Percentiles rank a stretch among this genome's conserved stretches.
Evolutionary conservation across 2,329 filamentous ascomycete species (phyloP).

Genomic region (Cercospora nicotianae): DNA sequence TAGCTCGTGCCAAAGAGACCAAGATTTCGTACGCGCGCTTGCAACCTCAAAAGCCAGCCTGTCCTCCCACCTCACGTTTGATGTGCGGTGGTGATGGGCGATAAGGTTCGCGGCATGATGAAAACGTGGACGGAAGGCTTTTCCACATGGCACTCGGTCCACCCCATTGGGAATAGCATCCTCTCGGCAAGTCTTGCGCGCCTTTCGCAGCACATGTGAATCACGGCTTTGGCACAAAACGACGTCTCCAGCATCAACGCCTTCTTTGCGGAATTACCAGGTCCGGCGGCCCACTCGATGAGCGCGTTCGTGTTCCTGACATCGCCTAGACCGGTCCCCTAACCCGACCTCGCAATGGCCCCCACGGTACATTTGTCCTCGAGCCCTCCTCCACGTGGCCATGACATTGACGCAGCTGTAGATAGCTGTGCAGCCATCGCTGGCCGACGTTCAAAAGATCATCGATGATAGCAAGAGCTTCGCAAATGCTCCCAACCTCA

Average conservation of each 20-base stretch:
- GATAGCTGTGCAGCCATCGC: constrained; percentile 58
- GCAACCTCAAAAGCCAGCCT: constrained; percentile 10
- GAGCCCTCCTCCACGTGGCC: constrained; percentile 7
- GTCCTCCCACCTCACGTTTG: constrained; percentile 6
- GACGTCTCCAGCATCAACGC: background rate
- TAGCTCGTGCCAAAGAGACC: constrained; percentile 15
- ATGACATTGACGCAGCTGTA: constrained; percentile 27
- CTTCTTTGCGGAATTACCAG: background rate
- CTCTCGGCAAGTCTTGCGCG: background rate
- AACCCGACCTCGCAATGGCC: constrained; percentile 19
- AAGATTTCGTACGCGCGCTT: constrained; percentile 9
- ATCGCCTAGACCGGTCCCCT: constrained; percentile 36
- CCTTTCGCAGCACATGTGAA: background rate
- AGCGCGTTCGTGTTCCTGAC: constrained; percentile 37
- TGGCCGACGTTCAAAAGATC: constrained; percentile 60
- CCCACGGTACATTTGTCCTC: constrained; percentile 15
- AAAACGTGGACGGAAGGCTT: constrained; percentile 7
- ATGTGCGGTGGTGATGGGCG: constrained; percentile 10
- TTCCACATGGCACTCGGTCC: background rate
- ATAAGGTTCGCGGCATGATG: constrained; percentile 4
- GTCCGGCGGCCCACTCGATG: constrained; percentile 16
- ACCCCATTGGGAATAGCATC: background rate
- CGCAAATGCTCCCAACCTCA: constrained; percentile 68
- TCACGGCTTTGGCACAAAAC: background rate
- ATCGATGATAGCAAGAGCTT: constrained; percentile 54